Evolutionary conservation across 108 stramenopile species (phyloP), one percentile per base, ranked within the genome.

Genomic region (Nannochloropsis oceanica): DNA sequence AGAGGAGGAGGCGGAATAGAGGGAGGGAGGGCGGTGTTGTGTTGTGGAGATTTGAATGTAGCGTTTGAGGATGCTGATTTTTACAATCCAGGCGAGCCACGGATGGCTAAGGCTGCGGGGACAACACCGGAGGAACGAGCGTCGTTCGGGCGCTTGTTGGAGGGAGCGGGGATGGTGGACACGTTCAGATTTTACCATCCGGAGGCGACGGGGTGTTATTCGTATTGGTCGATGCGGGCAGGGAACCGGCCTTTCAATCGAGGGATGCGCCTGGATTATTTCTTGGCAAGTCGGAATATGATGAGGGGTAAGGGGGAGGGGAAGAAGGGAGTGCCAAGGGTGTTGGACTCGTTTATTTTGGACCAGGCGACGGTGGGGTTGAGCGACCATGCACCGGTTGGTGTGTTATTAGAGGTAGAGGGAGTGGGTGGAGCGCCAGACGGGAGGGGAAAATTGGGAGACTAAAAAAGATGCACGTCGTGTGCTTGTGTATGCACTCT

Each of bases 251-350:
- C 87, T 27, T 83, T 87, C 25, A 88, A 88, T 34, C 44, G 87
- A 25, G 87, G 87, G 13, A 87, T 88, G 86, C 82, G 87, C 83
- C 87, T 88, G 26, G 87, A 88, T 83, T 88, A 88, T 82, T 88
- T 86, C 84, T 44, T 88, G 83, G 86, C 59, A 73, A 86, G 86
- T 83, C 27, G 14, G 34, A n/a, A 82, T 81, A 86, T 88, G 14
- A 24, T 24, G 0, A 11, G 27, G 1, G 85, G 85, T 22, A 44
- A 26, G 12, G n/a, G 26, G 43, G 85, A 44, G 26, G 12, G 80
- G 34, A n/a, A n/a, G 0, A 10, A 3, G 10, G 59, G 59, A n/a
- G 59, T 73, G 59, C 59, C 59, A n/a, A 18, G n/a, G 11, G 50
- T 83, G 79, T 82, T 82, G 26, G 86, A 86, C 25, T 81, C 86